Evolutionary conservation across 345 rosid species (phyloP), one percentile per base, ranked within the genome.

Genomic region (Pugionium dolabratum): DNA sequence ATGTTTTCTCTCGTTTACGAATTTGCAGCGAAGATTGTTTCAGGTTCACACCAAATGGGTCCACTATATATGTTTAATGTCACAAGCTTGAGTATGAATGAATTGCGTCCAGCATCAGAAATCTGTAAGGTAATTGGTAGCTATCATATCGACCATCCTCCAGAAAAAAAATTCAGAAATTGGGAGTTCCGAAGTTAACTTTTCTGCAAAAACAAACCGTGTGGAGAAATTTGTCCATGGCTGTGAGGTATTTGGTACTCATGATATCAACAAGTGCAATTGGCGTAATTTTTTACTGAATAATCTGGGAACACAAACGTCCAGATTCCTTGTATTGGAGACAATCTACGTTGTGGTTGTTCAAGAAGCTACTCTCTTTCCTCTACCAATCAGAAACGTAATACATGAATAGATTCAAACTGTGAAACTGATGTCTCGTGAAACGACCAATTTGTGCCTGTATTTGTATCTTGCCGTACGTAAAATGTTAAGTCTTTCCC

Each of bases 61-160:
- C 6, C 8, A 4, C 26, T 8, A 5, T 36, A 63, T 3, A 0
- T 18, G 18, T 18, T 32, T 26, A 31, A 28, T 49, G 59, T 30
- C 47, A 29, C 66, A 50, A 48, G 66, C 26, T 56, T 35, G 52
- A 56, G 70, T 40, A 33, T 30, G 40, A 64, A 49, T 56, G 54
- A 65, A 52, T 43, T 42, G 70, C 46, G 54, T 47, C 46, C 39
- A 32, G 10, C 33, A 11, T 5, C 30, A 27, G 57, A 36, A 29
- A 65, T 43, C 27, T 10, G 2, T 32, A 18, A 35, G 34, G 39
- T 46, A 58, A 6, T 11, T 25, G 35, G 55, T 36, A 59, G 66
- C 54, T 34, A 35, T 61, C 37, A 36, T 7, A 43, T 36, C 43
- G 3, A 36, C 6, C 7, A 51, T 51, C 76, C 40, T 25, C 9